Base-by-base conservation (phyloP, 352 stramenopile species). In the Achlya hypogyna region DNA sequence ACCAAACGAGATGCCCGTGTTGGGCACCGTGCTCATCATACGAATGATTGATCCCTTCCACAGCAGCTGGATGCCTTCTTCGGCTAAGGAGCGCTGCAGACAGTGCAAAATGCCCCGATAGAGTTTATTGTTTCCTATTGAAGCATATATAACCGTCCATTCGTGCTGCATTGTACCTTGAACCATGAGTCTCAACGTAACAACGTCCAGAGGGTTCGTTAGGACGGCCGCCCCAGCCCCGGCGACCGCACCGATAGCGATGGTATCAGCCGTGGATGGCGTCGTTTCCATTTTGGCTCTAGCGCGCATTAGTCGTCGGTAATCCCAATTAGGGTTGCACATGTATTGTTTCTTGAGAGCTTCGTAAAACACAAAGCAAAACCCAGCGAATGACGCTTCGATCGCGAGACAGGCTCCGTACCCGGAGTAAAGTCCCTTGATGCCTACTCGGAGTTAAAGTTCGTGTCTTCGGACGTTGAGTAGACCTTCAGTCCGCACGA, bases 351-450 rank as follows among this genome's bases (percentile, higher is more conserved):
- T 23, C 59, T 65, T 65, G 34, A 65, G 42, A 40, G 78, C 82
- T 71, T 94, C 85, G 76, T 92, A 94, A 60, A 82, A 87, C 22
- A 94, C 51, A 64, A 94, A 94, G 52, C 78, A 87, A 63, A 91
- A 89, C 20, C 80, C 85, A 53, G 82, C 88, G 69, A 85, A 89
- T 70, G 88, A 79, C 27, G 81, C 88, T 67, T 94, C 85, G 8
- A 90, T 78, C 53, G 82, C 87, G 56, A 94, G 63, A 69, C 81
- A 94, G 18, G 83, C 81, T 71, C 77, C 79, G 74, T 90, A 92
- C 32, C 83, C 83, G 0, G 78, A 69, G 63, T 90, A 94, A 16
- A 94, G 74, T 25, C 83, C 83, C n/a, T 27, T 14, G 12, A 47
- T 23, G 8, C 59, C 59, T 65, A 56, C n/a, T 5, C 25, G 10